A percentile compares a stretch with the other conserved stretches of the same genome.
phyloP scores from a whole-genome alignment of 1,139 yeast species.

The Yamadazyma songkhlaensis region DNA sequence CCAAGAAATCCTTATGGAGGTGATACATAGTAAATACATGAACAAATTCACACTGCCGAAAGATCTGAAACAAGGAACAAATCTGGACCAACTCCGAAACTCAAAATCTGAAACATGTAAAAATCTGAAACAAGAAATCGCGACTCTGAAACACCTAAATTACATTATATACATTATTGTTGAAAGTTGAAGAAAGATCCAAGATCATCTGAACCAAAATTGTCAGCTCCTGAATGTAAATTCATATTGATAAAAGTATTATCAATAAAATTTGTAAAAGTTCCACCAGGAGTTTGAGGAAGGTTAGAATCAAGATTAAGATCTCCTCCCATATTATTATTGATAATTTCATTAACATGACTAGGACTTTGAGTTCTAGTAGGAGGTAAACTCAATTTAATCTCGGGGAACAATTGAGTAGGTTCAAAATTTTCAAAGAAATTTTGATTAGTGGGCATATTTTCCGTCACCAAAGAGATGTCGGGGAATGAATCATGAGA shows the following conservation, averaged over 20 bases:
- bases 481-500: constrained; percentile 44
- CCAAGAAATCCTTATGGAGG: constrained; percentile 16
- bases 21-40: too few relatives aligned
- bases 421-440: constrained; percentile 50
- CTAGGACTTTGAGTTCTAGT: constrained; percentile 35
- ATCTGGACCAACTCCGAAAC: too few relatives aligned
- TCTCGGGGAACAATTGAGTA: constrained; percentile 46
- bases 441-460: constrained; percentile 36
- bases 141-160: too few relatives aligned
- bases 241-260: constrained; percentile 46
- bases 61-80: too few relatives aligned
- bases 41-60: neutral
- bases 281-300: constrained; percentile 32
- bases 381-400: constrained; percentile 32
- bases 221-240: constrained; percentile 39
- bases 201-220: constrained; percentile 31
- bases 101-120: too few relatives aligned
- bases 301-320: constrained; percentile 6
- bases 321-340: constrained; percentile 4
- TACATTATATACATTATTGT: neutral
- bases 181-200: constrained; percentile 27
- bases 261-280: constrained; percentile 41
- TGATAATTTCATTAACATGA: constrained; percentile 3
- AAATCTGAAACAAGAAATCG: too few relatives aligned
- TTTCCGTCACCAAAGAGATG: constrained; percentile 46